phyloP scores from a whole-genome alignment of 805 yeast species.

The Sporopachydermia lactativora region DNA sequence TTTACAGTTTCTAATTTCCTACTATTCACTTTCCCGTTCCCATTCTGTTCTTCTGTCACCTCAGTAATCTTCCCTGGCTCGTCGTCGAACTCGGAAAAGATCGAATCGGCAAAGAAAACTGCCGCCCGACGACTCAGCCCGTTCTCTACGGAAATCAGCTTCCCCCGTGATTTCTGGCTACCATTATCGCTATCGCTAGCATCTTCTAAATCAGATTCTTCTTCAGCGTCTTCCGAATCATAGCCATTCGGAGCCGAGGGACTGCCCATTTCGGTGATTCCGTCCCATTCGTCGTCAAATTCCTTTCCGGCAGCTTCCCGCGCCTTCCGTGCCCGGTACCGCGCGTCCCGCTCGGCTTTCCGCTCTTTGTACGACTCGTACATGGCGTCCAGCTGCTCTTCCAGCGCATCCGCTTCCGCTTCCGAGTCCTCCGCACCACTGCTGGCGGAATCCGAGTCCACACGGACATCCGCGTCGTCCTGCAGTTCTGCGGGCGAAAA shows the following conservation, averaged over 20 bases:
- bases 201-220: slow-evolving; percentile 11
- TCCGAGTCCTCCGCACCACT: slow-evolving; percentile 24
- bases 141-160: slow-evolving; percentile 10
- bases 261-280: slow-evolving; percentile 18
- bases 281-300: slow-evolving; percentile 37
- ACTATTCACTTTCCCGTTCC: slow-evolving; percentile 7
- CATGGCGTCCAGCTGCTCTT: slow-evolving; percentile 73
- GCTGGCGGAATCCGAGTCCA: slow-evolving; percentile 10
- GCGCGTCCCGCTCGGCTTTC: slow-evolving; percentile 28
- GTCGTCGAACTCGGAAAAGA: slow-evolving; percentile 18
- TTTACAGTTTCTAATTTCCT: slow-evolving; percentile 7
- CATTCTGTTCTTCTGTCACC: neutral
- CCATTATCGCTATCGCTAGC: slow-evolving; percentile 8
- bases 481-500: slow-evolving; percentile 14
- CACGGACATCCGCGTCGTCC: slow-evolving; percentile 17
- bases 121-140: slow-evolving; percentile 22
- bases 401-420: slow-evolving; percentile 39
- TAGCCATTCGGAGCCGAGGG: slow-evolving; percentile 9
- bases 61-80: slow-evolving; percentile 7
- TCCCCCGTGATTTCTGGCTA: slow-evolving; percentile 10
- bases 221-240: slow-evolving; percentile 11
- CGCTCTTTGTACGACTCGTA: slow-evolving; percentile 48
- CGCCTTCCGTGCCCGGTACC: slow-evolving; percentile 34
- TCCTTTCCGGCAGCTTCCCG: slow-evolving; percentile 28
- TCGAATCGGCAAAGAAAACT: slow-evolving; percentile 23